Conservation (phyloP, 2,329 filamentous ascomycete species). For the Dothideomycetes sp. region DNA sequence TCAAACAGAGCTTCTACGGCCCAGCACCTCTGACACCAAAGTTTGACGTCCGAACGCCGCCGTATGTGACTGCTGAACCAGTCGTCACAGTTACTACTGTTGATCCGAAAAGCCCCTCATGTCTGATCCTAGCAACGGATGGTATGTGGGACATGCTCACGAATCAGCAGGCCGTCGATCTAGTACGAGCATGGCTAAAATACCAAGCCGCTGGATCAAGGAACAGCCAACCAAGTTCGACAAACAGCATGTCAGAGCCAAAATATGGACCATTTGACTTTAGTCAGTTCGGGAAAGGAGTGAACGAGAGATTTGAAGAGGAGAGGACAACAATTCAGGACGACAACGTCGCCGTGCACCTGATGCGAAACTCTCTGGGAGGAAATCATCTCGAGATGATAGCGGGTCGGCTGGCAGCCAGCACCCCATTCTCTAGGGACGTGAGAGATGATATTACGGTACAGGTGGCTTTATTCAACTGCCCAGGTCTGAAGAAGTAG, state of each 20-base stretch:
- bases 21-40: conserved; percentile 36
- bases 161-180: conserved; percentile 21
- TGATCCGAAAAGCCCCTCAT: conserved; percentile 34
- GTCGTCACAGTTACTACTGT: conserved; percentile 51
- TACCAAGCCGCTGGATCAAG: conserved; percentile 21
- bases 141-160: conserved; percentile 46
- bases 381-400: conserved; percentile 36
- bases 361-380: conserved; percentile 45
- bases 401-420: conserved; percentile 29
- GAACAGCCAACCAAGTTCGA: conserved; percentile 28
- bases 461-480: conserved; percentile 44
- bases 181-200: conserved; percentile 48
- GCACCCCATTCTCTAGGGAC: conserved; percentile 27
- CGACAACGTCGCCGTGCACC: conserved; percentile 43
- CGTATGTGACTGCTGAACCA: conserved; percentile 60
- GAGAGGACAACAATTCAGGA: conserved; percentile 29
- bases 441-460: conserved; percentile 45
- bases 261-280: conserved; percentile 20
- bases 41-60: conserved; percentile 42
- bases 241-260: conserved; percentile 19
- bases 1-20: conserved; percentile 42
- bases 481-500: too few relatives aligned
- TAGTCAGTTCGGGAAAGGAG: conserved; percentile 33
- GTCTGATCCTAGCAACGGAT: conserved; percentile 58
- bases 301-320: conserved; percentile 37